These are phyloP conservation scores for Leccinellum luteum DNA, from an alignment of 768 basidiomycete genomes.

Conservation along the genomic window DNA sequence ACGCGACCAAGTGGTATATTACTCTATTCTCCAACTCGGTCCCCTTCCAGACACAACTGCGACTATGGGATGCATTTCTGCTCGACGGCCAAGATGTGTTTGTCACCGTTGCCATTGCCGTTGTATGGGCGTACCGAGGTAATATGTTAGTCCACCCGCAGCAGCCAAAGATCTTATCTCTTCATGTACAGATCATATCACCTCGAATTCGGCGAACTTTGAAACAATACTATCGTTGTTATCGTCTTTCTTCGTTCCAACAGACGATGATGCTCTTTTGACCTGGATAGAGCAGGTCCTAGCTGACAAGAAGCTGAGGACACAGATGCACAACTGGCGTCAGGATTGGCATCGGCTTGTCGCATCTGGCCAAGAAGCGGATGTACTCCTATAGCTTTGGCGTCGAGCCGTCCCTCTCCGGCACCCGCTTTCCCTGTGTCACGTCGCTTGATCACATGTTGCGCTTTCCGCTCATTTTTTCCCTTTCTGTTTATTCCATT, in stretches of 20 bases:
- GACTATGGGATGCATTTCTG: constrained; percentile 93
- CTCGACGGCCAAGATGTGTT: constrained; percentile 90
- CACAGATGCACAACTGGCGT: constrained; percentile 74
- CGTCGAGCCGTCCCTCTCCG: background rate
- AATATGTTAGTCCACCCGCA: constrained; percentile 21
- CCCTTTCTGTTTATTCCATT: constrained; percentile 17
- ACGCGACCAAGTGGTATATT: constrained; percentile 99
- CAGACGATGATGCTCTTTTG: constrained; percentile 81
- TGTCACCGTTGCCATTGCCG: constrained; percentile 78
- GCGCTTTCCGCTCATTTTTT: background rate
- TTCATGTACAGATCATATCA: constrained; percentile 67
- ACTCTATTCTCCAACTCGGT: constrained; percentile 95
- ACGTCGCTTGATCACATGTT: constrained; percentile 1
- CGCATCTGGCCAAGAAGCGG: constrained; percentile 55
- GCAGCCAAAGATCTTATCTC: constrained; percentile 3
- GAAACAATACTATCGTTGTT: constrained; percentile 89
- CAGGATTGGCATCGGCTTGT: constrained; percentile 76
- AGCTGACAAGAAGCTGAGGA: constrained; percentile 61
- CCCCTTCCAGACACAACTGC: constrained; percentile 90
- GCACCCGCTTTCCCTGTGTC: constrained; percentile 1
- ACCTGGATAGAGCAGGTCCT: constrained; percentile 72
- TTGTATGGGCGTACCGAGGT: constrained; percentile 93
- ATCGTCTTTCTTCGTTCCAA: constrained; percentile 93
- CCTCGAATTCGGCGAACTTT: constrained; percentile 74
- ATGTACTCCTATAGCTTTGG: constrained; percentile 51